These are phyloP conservation scores for Penicillium lagena DNA, from an alignment of 495 filamentous ascomycete genomes.

Conservation along the genomic window DNA sequence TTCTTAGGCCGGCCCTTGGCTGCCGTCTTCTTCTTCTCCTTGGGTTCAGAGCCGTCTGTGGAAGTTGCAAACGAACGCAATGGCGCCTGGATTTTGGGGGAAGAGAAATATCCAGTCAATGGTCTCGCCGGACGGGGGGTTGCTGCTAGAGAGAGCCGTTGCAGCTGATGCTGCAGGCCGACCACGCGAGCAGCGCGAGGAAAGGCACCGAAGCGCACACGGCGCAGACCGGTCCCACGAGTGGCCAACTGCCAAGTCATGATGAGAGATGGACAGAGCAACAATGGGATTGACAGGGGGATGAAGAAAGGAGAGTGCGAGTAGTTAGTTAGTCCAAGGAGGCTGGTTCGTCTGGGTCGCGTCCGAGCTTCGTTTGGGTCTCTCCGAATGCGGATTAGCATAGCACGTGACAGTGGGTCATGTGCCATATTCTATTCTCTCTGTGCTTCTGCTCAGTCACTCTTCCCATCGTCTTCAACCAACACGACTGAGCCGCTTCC, in stretches of 20 bases:
- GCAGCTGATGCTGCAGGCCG: slow-evolving; percentile 20
- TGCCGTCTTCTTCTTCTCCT: slow-evolving; percentile 12
- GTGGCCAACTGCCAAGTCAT: slow-evolving; percentile 29
- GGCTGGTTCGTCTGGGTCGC: slow-evolving; percentile 19
- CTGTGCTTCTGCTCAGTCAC: too few species aligned
- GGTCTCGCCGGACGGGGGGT: slow-evolving; percentile 5
- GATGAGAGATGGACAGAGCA: neutral
- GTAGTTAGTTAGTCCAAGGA: neutral
- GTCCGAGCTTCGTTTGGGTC: slow-evolving; percentile 22
- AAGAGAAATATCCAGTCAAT: slow-evolving; percentile 2
- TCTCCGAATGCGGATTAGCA: slow-evolving; percentile 19
- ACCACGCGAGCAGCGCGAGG: slow-evolving; percentile 21
- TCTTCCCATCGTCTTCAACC: too few species aligned
- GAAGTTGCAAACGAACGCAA: slow-evolving; percentile 19
- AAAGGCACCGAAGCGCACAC: slow-evolving; percentile 18
- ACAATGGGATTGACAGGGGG: neutral
- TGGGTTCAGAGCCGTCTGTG: slow-evolving; percentile 6
- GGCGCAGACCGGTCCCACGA: slow-evolving; percentile 23
- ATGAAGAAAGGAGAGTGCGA: slow-evolving; percentile 8
- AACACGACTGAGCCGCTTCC: neutral
- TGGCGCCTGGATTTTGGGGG: slow-evolving; percentile 13
- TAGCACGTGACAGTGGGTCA: slow-evolving; percentile 2
- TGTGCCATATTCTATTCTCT: too few species aligned
- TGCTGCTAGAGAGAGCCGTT: slow-evolving; percentile 17
- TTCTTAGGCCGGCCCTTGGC: slow-evolving; percentile 3